A percentile compares a stretch with the other conserved stretches of the same genome.
Evolutionary conservation across 257 asterid species (phyloP).

Genomic region (Solanum tarijense): DNA sequence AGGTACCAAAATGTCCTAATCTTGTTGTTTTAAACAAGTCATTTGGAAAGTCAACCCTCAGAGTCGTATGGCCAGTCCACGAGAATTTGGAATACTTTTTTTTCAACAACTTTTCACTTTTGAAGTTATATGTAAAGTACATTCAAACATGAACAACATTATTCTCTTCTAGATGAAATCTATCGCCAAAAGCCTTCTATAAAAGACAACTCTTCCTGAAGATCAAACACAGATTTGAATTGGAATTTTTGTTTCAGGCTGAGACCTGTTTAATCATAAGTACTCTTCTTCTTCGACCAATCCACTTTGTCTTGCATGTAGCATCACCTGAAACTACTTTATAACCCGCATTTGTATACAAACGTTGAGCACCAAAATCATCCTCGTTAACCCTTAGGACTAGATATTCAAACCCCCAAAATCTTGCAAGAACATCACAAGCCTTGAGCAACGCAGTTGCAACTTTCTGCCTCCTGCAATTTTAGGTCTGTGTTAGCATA

Average conservation of each 20-base stretch:
- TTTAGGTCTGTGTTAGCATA: not conserved
- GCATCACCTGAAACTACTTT: constrained; percentile 53
- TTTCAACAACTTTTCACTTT: not conserved
- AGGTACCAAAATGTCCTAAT: too few species aligned
- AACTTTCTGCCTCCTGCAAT: constrained; percentile 71
- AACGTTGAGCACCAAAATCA: constrained; percentile 52
- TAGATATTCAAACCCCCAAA: constrained; percentile 66
- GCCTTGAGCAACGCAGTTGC: constrained; percentile 70
- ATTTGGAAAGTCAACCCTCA: too few species aligned
- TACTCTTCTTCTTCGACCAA: constrained; percentile 58
- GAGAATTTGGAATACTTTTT: too few species aligned
- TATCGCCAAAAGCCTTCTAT: not conserved
- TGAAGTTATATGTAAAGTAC: not conserved
- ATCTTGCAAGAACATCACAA: constrained; percentile 38
- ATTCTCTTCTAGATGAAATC: not conserved
- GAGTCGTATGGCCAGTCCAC: too few species aligned
- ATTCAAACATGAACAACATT: not conserved
- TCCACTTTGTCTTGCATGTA: constrained; percentile 60
- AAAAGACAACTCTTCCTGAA: not conserved
- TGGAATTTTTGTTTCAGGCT: too few species aligned
- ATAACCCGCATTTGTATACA: constrained; percentile 68
- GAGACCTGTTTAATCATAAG: constrained; percentile 41
- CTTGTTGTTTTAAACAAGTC: too few species aligned
- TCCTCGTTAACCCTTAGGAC: constrained; percentile 74
- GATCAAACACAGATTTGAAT: not conserved